Percentiles rank a stretch among this genome's conserved stretches.
Evolutionary conservation across 371 early-diverging fungal genomes (phyloP).

Genomic region (Mucor irregularis): DNA sequence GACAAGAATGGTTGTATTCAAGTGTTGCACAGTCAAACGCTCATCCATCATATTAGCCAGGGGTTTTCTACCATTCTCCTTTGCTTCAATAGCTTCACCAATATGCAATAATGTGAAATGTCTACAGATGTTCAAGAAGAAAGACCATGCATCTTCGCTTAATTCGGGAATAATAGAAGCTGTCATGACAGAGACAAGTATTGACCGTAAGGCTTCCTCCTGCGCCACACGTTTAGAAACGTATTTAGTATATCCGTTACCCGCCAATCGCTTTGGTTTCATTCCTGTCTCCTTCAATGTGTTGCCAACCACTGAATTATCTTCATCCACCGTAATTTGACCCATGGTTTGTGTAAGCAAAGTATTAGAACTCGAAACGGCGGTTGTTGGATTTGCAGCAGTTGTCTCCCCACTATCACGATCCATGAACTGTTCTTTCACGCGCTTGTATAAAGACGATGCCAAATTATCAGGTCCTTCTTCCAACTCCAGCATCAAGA

Average conservation of each 20-base stretch:
- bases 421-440: conserved; percentile 30
- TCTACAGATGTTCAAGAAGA: conserved; percentile 67
- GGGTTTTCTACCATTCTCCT: conserved; percentile 50
- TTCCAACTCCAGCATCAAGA: conserved; percentile 73
- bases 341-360: conserved; percentile 7
- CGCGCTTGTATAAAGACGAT: conserved; percentile 42
- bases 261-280: conserved; percentile 42
- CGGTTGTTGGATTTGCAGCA: neutral
- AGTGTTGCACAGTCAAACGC: conserved; percentile 39
- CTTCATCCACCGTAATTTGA: conserved; percentile 21
- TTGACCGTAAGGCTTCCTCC: conserved; percentile 65
- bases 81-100: conserved; percentile 65
- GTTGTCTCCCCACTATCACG: neutral
- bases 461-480: conserved; percentile 56
- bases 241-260: conserved; percentile 47
- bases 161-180: conserved; percentile 68
- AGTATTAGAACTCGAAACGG: neutral
- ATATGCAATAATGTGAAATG: conserved; percentile 79
- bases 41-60: conserved; percentile 53
- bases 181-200: conserved; percentile 67
- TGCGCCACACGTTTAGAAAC: conserved; percentile 61
- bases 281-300: conserved; percentile 33
- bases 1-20: conserved; percentile 68
- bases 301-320: conserved; percentile 40
- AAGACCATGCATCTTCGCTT: conserved; percentile 65